Evolutionary conservation across 2,329 filamentous ascomycete species (phyloP), one percentile per base, ranked within the genome.

Genomic region (Colletotrichum spaethianum): DNA sequence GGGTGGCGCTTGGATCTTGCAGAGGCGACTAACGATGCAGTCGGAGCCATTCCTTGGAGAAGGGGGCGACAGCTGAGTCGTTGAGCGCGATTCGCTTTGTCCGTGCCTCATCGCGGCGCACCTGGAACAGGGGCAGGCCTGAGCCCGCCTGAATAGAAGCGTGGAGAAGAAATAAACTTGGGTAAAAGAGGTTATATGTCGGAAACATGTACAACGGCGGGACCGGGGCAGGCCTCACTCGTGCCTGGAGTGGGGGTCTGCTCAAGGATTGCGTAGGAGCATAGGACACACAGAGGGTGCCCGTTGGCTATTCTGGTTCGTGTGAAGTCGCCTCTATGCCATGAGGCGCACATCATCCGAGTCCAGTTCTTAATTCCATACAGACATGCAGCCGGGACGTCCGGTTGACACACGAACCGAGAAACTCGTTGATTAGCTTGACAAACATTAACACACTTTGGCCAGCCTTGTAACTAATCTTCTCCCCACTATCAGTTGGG

Each of bases 91-190:
- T 71, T 63, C 65, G 65, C 16, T 16, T n/a, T 20, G 57, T 55
- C 65, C 56, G 65, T 60, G 53, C 68, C 26, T 50, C 63, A 50
- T 40, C 56, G 33, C 57, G 40, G 50, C 56, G 67, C 55, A 70
- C 68, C 56, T 70, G 68, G 63, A 70, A 57, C 68, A 55, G 56
- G 46, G 62, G 33, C 36, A 42, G 14, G 20, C 12, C 14, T 46
- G 23, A 20, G 63, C 31, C 63, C 31, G 23, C 48, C 14, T 36
- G 28, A 59, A 48, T 33, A 7, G 31, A 33, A 61, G 50, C 20
- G 40, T 11, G n/a, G n/a, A 42, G 40, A 57, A 42, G 14, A 46
- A 69, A 42, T 69, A 72, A 72, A 65, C 65, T 72, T 72, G 59
- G n/a, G 20, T 40, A 36, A 44, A 28, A 62, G 55, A 20, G 69